Conservation (phyloP, 306 rosid genomes). For the Dalbergia cochinchinensis region DNA sequence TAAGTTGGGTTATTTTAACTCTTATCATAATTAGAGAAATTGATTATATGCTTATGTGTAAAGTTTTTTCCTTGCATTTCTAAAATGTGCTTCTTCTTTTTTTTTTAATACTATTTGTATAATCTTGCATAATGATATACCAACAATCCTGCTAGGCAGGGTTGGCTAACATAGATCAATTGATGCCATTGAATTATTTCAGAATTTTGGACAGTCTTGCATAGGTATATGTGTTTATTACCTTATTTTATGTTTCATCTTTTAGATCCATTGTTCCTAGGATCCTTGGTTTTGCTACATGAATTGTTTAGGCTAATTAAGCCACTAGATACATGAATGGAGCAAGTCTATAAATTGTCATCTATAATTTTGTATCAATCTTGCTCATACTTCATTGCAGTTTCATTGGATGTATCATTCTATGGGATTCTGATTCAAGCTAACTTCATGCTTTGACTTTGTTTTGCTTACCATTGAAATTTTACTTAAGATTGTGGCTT, state of each 20-base stretch:
- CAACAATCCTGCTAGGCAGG: neutral
- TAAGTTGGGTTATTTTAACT: slow-evolving; percentile 5
- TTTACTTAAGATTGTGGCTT: neutral
- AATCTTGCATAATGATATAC: neutral
- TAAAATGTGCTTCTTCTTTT: neutral
- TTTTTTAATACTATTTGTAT: too few relatives aligned
- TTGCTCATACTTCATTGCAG: slow-evolving; percentile 1
- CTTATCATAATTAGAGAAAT: neutral
- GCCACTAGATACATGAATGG: too few relatives aligned
- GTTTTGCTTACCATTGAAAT: slow-evolving; percentile 5
- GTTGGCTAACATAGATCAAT: neutral
- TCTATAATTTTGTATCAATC: neutral
- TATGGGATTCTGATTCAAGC: slow-evolving; percentile 1
- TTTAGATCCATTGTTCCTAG: too few relatives aligned
- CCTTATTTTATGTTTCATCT: too few relatives aligned
- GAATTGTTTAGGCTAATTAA: too few relatives aligned
- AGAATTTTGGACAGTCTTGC: neutral
- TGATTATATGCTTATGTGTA: neutral
- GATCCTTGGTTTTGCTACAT: too few relatives aligned
- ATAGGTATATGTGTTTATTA: too few relatives aligned
- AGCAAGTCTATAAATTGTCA: neutral
- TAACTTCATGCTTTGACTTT: slow-evolving; percentile 27
- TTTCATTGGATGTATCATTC: slow-evolving; percentile 17
- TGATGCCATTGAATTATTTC: slow-evolving; percentile 1
- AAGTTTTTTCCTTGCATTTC: slow-evolving; percentile 4